Evolutionary conservation across 441 rosid species (phyloP), one percentile per base, ranked within the genome.

Genomic region (Gossypium davidsonii): DNA sequence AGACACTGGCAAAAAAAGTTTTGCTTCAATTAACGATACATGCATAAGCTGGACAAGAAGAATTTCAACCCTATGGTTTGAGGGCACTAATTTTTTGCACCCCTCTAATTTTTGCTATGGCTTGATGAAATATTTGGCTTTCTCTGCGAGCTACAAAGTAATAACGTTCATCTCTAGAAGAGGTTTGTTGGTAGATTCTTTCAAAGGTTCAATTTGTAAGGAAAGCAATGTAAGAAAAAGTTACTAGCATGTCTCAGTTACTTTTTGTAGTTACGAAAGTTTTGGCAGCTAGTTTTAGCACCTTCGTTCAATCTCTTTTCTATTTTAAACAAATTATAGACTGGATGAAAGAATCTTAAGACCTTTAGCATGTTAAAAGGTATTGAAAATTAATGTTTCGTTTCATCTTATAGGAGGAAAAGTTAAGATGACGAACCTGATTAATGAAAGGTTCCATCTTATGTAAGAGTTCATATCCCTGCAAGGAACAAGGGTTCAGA

Each of bases 391-490:
- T 42, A 10, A 42, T 17, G 44, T 70, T 49, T 59, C n/a, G 18
- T 17, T 49, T 4, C 56, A 62, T 60, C 62, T 56, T 31, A 37
- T 46, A 5, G 46, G 42, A 73, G 74, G 31, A 55, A 51, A 60
- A 37, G 51, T 70, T 5, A 56, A 71, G 53, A 66, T 14, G 68
- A 72, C 73, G 17, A 26, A 94, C 98, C 91, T 92, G 96, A 77
- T 88, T 89, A 80, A 92, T 87, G 76, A 86, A 87, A 34, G 97
- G 98, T 78, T 92, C 98, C 95, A 94, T 82, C 78, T 92, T 89
- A 78, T 89, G 90, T 78, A 94, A 78, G 73, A 94, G 87, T 78
- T 94, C 97, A 81, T 92, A 92, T 26, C 94, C 97, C 98, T 92
- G 87, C 76, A 76, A 80, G 69, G 67, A 64, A 77, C 42, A 57